phyloP scores from a whole-genome alignment of 768 basidiomycete genomes.

The Rickenella mellea region DNA sequence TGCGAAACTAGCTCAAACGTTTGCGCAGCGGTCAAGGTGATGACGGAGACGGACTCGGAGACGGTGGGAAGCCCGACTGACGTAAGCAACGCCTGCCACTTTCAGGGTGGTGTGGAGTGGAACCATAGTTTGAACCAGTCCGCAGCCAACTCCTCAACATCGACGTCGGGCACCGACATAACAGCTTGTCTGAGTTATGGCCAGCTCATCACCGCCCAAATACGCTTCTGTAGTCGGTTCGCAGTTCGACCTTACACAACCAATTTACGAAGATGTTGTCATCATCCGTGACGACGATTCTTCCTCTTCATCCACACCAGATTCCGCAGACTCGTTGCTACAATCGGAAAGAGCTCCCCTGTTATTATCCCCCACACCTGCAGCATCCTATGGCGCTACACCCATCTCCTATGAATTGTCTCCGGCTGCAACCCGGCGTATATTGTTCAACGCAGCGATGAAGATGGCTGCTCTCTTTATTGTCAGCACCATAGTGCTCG shows the following conservation, averaged over 20 bases:
- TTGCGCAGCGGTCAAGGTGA: too few species aligned
- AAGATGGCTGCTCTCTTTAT: constrained; percentile 79
- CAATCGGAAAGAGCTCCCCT: constrained; percentile 49
- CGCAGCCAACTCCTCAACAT: too few species aligned
- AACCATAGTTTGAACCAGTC: too few species aligned
- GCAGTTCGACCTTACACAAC: constrained; percentile 32
- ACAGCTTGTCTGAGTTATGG: not conserved
- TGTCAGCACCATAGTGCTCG: constrained; percentile 59
- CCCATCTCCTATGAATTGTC: too few species aligned
- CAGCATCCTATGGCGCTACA: constrained; percentile 24
- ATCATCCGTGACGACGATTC: constrained; percentile 8
- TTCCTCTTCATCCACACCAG: constrained; percentile 25
- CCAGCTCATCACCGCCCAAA: not conserved
- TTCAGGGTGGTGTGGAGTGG: too few species aligned
- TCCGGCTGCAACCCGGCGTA: constrained; percentile 34
- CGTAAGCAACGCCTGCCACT: too few species aligned
- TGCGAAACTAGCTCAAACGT: too few species aligned
- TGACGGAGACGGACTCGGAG: too few species aligned
- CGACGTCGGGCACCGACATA: not conserved
- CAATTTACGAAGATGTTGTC: not conserved
- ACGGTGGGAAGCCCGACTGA: too few species aligned
- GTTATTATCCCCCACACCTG: constrained; percentile 26
- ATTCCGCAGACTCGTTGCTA: too few species aligned
- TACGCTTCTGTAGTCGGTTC: not conserved
- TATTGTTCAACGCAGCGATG: constrained; percentile 72